Conservation (phyloP, 345 rosid species). For the Pelargonium nanum region DNA sequence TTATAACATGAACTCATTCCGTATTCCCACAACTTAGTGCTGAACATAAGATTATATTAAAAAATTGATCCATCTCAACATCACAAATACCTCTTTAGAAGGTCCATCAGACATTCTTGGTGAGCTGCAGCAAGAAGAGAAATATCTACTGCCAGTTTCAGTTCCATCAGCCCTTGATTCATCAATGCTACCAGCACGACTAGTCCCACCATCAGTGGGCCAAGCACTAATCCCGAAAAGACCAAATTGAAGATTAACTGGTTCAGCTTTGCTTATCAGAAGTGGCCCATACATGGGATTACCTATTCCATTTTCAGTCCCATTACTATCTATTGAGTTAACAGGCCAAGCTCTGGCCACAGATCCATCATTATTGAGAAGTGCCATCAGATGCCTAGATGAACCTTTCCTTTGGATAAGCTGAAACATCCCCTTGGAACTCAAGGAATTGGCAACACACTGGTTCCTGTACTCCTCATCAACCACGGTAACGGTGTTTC, state of each 20-base stretch:
- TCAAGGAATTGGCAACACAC: constrained; percentile 81
- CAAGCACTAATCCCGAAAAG: constrained; percentile 96
- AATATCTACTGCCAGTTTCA: constrained; percentile 69
- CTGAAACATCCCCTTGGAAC: constrained; percentile 96
- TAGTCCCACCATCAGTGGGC: constrained; percentile 93
- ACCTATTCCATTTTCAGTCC: constrained; percentile 37
- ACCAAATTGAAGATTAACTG: constrained; percentile 93
- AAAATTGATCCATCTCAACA: not conserved
- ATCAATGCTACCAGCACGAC: constrained; percentile 84
- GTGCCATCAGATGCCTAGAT: constrained; percentile 95
- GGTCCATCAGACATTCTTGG: constrained; percentile 82
- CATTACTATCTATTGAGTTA: constrained; percentile 40
- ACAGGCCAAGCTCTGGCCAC: constrained; percentile 97
- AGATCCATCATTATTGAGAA: constrained; percentile 84
- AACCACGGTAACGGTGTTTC: constrained; percentile 63
- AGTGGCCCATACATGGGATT: constrained; percentile 74
- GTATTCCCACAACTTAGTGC: not conserved
- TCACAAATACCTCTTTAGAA: constrained; percentile 62
- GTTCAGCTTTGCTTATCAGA: constrained; percentile 72
- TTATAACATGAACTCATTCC: not conserved
- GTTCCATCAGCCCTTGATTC: constrained; percentile 65
- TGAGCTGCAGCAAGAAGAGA: constrained; percentile 94
- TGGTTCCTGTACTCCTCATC: constrained; percentile 94
- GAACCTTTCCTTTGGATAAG: constrained; percentile 92
- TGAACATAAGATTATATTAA: not conserved